Percentiles rank a stretch among this genome's conserved stretches.
Conservation (phyloP, 331 rosid species). For the Pyrus hybrid region DNA sequence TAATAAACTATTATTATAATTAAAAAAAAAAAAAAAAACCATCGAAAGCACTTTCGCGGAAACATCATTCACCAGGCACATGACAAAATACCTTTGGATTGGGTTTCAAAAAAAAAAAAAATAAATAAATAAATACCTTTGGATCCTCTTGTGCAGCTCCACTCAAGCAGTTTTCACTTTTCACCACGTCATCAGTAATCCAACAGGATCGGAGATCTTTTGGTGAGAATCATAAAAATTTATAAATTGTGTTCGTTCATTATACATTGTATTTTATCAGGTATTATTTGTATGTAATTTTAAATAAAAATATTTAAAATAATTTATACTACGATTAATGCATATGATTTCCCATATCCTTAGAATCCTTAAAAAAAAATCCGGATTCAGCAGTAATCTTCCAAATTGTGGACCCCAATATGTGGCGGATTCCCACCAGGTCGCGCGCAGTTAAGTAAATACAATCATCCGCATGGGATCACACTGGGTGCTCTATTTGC, state of each 20-base stretch:
- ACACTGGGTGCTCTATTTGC: not conserved
- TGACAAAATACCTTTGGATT: not conserved
- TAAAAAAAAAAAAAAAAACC: too few relatives aligned
- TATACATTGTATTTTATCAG: rapidly evolving
- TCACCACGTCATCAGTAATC: not conserved
- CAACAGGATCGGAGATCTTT: too few relatives aligned
- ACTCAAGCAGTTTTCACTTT: not conserved
- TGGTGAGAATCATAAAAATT: rapidly evolving
- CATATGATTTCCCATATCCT: rapidly evolving
- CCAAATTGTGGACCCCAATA: not conserved
- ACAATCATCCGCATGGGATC: not conserved
- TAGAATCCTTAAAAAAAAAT: rapidly evolving
- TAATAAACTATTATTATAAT: too few relatives aligned
- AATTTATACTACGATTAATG: too few relatives aligned
- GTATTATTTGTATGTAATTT: too few relatives aligned
- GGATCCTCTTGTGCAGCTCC: not conserved
- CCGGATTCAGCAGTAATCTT: too few relatives aligned
- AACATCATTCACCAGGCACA: not conserved
- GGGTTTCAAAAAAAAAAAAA: too few relatives aligned
- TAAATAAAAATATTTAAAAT: too few relatives aligned
- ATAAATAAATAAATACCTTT: too few relatives aligned
- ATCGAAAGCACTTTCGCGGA: not conserved
- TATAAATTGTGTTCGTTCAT: too few relatives aligned
- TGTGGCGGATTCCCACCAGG: not conserved
- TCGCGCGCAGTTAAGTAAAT: not conserved